These are phyloP conservation scores for Pyrenopolyporus hunteri DNA, from an alignment of 495 filamentous ascomycete genomes.

Conservation along the genomic window DNA sequence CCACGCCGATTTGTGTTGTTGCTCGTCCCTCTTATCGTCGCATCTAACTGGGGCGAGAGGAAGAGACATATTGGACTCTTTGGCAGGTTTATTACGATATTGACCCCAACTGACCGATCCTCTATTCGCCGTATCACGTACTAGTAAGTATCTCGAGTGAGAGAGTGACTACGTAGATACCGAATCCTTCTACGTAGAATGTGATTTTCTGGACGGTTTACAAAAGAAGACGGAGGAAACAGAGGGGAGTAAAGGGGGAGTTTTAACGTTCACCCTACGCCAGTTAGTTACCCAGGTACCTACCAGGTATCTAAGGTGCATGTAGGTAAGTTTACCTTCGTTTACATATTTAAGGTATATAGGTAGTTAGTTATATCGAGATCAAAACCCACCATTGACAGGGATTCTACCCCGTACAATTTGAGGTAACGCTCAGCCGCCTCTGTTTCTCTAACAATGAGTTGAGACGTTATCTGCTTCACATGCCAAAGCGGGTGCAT, in stretches of 20 bases:
- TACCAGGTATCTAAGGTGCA: too few relatives aligned
- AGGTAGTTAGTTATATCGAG: constrained; percentile 9
- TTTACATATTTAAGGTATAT: too few relatives aligned
- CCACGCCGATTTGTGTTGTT: constrained; percentile 37
- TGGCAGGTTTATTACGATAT: neutral
- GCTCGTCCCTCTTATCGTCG: constrained; percentile 35
- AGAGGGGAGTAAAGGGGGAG: neutral
- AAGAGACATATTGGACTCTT: constrained; percentile 26
- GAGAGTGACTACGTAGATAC: neutral
- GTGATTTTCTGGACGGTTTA: neutral
- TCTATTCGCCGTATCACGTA: neutral
- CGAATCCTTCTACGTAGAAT: neutral
- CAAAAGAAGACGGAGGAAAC: neutral
- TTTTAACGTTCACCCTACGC: too few relatives aligned
- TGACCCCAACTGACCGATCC: neutral
- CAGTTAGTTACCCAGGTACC: too few relatives aligned
- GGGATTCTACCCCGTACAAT: constrained; percentile 6
- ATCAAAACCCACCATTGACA: constrained; percentile 21
- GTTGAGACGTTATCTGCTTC: constrained; percentile 38
- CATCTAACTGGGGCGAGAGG: constrained; percentile 20
- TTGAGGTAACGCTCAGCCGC: constrained; percentile 2
- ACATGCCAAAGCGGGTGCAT: constrained; percentile 17
- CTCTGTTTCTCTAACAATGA: constrained; percentile 8
- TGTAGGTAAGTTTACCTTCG: too few relatives aligned
- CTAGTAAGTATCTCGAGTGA: neutral